phyloP scores from a whole-genome alignment of 1,139 yeast species.

The Blastobotrys arbuscula region DNA sequence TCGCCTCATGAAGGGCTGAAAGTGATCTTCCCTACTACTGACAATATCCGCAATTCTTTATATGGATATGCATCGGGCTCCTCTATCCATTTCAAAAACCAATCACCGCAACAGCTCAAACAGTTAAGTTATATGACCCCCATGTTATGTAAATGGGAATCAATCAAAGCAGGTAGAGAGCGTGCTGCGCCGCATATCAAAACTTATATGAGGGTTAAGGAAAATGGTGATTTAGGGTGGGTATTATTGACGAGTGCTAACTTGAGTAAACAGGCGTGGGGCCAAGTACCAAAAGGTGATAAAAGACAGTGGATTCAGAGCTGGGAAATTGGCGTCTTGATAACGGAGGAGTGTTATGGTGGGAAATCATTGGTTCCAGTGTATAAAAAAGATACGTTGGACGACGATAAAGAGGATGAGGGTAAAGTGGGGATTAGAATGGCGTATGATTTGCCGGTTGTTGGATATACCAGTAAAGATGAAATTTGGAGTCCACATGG shows the following conservation, averaged over 20 bases:
- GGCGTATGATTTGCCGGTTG: slow-evolving; percentile 29
- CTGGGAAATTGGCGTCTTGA: slow-evolving; percentile 33
- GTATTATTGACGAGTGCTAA: slow-evolving; percentile 34
- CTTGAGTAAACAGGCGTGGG: slow-evolving; percentile 36
- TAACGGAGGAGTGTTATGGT: slow-evolving; percentile 19
- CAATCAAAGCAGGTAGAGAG: slow-evolving; percentile 27
- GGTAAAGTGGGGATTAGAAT: slow-evolving; percentile 21
- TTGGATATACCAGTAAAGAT: background rate
- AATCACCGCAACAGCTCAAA: slow-evolving; percentile 18
- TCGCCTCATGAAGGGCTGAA: background rate
- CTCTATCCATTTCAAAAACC: slow-evolving; percentile 28
- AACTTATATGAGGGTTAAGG: slow-evolving; percentile 27
- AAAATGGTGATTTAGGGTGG: slow-evolving; percentile 26
- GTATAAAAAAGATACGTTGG: slow-evolving; percentile 16
- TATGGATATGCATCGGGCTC: slow-evolving; percentile 32
- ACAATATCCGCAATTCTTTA: slow-evolving; percentile 27
- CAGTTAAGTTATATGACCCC: slow-evolving; percentile 27
- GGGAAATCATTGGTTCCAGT: slow-evolving; percentile 17
- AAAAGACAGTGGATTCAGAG: slow-evolving; percentile 28
- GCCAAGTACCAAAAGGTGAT: slow-evolving; percentile 21
- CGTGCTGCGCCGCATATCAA: slow-evolving; percentile 36
- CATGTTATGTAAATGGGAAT: slow-evolving; percentile 28
- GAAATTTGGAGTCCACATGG: background rate
- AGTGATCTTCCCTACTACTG: slow-evolving; percentile 30
- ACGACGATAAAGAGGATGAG: background rate